phyloP scores from a whole-genome alignment of 805 yeast genomes.

The Vanderwaltozyma yarrowii region DNA sequence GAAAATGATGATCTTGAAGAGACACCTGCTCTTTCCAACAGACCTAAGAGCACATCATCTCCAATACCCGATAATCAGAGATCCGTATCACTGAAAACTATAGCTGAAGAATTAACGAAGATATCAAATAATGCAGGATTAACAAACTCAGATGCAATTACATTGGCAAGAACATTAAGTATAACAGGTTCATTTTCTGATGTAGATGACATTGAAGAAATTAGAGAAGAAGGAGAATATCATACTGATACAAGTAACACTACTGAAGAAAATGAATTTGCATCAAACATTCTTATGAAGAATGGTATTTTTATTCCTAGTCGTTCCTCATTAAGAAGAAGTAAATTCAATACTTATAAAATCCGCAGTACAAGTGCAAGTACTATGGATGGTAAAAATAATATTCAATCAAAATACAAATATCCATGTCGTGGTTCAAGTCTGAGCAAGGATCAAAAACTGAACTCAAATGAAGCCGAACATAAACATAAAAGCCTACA shows the following conservation, averaged over 20 bases:
- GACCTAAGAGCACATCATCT: not conserved
- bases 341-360: slow-evolving; percentile 40
- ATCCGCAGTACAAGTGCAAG: slow-evolving; percentile 19
- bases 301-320: slow-evolving; percentile 16
- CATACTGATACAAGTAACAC: not conserved
- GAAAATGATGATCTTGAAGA: slow-evolving; percentile 25
- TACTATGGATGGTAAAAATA: no score
- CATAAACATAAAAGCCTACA: no score
- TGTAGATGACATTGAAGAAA: not conserved
- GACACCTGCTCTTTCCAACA: slow-evolving; percentile 8
- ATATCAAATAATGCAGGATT: slow-evolving; percentile 70
- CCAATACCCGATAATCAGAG: not conserved
- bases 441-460: no score
- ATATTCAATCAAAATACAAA: no score
- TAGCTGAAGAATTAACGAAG: slow-evolving; percentile 65
- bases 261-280: slow-evolving; percentile 12
- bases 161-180: slow-evolving; percentile 71
- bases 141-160: slow-evolving; percentile 70
- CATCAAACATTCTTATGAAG: slow-evolving; percentile 21
- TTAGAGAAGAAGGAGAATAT: not conserved
- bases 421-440: no score
- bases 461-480: no score
- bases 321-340: slow-evolving; percentile 31
- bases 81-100: slow-evolving; percentile 52
- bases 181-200: slow-evolving; percentile 48